Evolutionary conservation across 352 stramenopile genomes (phyloP).

Genomic region (Phytopythium delawarense): DNA sequence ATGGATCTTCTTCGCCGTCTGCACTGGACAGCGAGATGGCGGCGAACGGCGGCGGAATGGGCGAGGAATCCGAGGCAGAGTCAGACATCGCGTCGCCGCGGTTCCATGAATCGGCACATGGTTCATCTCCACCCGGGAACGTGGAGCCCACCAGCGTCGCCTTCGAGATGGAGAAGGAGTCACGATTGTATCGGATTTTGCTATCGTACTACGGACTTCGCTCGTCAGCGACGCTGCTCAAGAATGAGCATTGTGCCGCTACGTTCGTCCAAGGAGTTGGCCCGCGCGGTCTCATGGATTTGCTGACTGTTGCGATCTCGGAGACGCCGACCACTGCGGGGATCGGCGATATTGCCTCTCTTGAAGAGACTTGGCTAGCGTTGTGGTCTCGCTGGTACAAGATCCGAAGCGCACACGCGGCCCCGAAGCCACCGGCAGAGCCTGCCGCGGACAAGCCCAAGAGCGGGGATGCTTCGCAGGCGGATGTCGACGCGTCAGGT

Average conservation of each 20-base stretch:
- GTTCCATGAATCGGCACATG: slow-evolving; percentile 15
- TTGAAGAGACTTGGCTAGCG: slow-evolving; percentile 79
- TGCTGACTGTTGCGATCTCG: slow-evolving; percentile 65
- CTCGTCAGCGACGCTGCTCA: slow-evolving; percentile 63
- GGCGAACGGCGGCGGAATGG: slow-evolving; percentile 23
- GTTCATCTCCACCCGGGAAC: slow-evolving; percentile 8
- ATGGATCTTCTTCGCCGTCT: slow-evolving; percentile 71
- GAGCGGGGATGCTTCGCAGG: slow-evolving; percentile 15
- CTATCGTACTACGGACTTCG: slow-evolving; percentile 77
- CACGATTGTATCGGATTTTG: slow-evolving; percentile 66
- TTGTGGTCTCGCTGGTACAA: slow-evolving; percentile 75
- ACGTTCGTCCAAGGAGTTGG: slow-evolving; percentile 63
- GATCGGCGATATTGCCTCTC: slow-evolving; percentile 60
- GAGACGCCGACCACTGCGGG: slow-evolving; percentile 66
- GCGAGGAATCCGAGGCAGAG: slow-evolving; percentile 62
- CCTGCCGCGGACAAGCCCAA: slow-evolving; percentile 24
- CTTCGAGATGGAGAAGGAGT: slow-evolving; percentile 76
- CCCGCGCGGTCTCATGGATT: slow-evolving; percentile 47
- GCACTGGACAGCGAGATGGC: slow-evolving; percentile 72
- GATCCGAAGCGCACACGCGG: slow-evolving; percentile 46
- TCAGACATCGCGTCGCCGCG: slow-evolving; percentile 31
- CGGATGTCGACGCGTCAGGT: slow-evolving; percentile 30
- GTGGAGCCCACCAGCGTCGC: slow-evolving; percentile 49
- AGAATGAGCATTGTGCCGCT: slow-evolving; percentile 56
- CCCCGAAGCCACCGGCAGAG: slow-evolving; percentile 21